Evolutionary conservation across 73 alveolate genomes (phyloP).

Genomic region (Paramecium pentaurelia): DNA sequence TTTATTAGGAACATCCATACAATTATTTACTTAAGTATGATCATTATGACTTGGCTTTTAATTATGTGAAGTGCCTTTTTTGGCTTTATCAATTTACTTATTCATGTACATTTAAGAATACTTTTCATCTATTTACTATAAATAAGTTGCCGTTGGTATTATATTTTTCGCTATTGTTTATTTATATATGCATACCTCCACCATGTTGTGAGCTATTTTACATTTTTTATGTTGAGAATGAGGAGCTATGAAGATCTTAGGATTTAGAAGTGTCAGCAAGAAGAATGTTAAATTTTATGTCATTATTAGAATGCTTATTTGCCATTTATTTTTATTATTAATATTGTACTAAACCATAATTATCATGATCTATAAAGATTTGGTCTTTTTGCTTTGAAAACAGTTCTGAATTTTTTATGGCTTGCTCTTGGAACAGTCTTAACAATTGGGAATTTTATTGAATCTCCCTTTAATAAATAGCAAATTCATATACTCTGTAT

Average conservation of each 20-base stretch:
- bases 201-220: not conserved
- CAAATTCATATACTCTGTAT: not conserved
- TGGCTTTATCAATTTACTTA: not conserved
- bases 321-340: not conserved
- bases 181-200: not conserved
- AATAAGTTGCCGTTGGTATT: not conserved
- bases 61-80: not conserved
- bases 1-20: not conserved
- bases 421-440: slow-evolving; percentile 55
- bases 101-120: not conserved
- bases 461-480: slow-evolving; percentile 24
- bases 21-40: not conserved
- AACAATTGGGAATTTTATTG: slow-evolving; percentile 57
- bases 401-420: slow-evolving; percentile 47
- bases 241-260: not conserved
- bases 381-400: slow-evolving; percentile 59
- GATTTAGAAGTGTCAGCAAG: not conserved
- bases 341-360: not conserved
- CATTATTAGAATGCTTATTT: slow-evolving; percentile 25
- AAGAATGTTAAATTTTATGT: not conserved
- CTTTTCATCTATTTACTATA: not conserved
- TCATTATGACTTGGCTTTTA: not conserved
- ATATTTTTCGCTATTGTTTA: not conserved
- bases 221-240: not conserved
- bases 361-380: slow-evolving; percentile 32